Evolutionary conservation across 2,329 filamentous ascomycete species (phyloP), one percentile per base, ranked within the genome.

Genomic region (Paecilomyces sp.): DNA sequence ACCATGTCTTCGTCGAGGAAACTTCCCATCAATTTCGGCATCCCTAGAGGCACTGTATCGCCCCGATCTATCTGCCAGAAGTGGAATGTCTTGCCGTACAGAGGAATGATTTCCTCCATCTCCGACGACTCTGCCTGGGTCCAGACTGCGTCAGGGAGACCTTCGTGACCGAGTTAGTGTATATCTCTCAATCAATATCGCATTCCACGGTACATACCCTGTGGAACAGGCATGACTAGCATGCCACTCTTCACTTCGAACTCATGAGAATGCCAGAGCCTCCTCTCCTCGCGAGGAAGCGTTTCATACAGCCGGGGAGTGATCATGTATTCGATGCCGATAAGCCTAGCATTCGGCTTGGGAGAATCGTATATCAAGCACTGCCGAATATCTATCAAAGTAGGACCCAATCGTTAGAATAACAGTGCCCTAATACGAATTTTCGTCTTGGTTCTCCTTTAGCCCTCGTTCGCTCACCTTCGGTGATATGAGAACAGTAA

Each of bases 321-420:
- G 67, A 96, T 86, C 90, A 94, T 92, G 79, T 95, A 95, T 73
- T 96, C 91, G 66, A 95, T 82, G 8, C 91, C 91, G 62, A 96
- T 90, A 18, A 96, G 82, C 0, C 88, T 83, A 0, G 90, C 90
- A 28, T 84, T 83, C 7, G 84, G 79, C 0, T 81, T 79, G 0
- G 87, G 81, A 0, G 85, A 84, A 74, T 95, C 91, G 77, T 94
- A 96, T 62, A 96, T 83, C 31, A 96, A 84, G 72, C 91, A 95
- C 79, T 96, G 91, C 3, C 91, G 84, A 59, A 95, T 82, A 63
- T 94, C 90, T 78, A 71, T 61, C 3, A 52, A 52, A 52, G 50
- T 9, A 52, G 13, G 15, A 33, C 8, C 31, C 31, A 33, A 33
- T 33, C 31, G 31, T 33, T 33, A 33, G 11, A 33, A 33, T 33